Evolutionary conservation across 306 rosid genomes (phyloP), one percentile per base, ranked within the genome.

Genomic region (Dalbergia oliveri): DNA sequence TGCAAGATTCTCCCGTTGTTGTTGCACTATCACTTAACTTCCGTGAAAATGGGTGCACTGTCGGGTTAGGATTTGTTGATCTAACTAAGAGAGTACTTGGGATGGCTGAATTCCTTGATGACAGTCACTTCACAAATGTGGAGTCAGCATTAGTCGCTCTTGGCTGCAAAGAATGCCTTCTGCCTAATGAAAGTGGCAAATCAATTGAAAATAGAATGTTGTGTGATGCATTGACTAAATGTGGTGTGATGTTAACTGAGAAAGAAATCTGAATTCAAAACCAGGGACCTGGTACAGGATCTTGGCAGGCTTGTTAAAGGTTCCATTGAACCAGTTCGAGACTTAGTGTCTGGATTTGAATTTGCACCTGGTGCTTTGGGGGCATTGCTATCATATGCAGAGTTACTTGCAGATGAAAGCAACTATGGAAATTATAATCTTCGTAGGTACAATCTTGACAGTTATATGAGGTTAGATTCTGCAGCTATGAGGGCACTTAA

Each of bases 141-240:
- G 99, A 95, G 85, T 93, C 99, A 61, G 89, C 98, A 73, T 84
- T 95, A 81, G 92, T 95, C 78, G 98, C 94, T 78, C 96, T 95
- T 76, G 98, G 99, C 68, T 91, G 99, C 87, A 95, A 93, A 87
- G 99, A 95, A 69, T 95, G 98, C 84, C 91, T 95, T 83, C 84
- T 93, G 63, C 92, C 98, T 71, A 59, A 65, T 3, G 97, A 95
- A 64, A 70, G 78, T 83, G 86, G 88, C 63, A 95, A 89, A 84
- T 88, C 90, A 43, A 77, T 70, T 82, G 98, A 91, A 84, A 82
- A 71, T 53, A 93, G 83, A 83, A 83, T 87, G 68, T 71, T 95
- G 72, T 79, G 81, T 73, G 97, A 90, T 86, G 89, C 90, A 62
- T 78, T 95, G 87, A 84, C 86, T 43, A 90, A 88, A 86, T 95